Percentiles rank a stretch among this genome's conserved stretches.
Conservation (phyloP, 257 asterid genomes). For the Solanum arcanum region DNA sequence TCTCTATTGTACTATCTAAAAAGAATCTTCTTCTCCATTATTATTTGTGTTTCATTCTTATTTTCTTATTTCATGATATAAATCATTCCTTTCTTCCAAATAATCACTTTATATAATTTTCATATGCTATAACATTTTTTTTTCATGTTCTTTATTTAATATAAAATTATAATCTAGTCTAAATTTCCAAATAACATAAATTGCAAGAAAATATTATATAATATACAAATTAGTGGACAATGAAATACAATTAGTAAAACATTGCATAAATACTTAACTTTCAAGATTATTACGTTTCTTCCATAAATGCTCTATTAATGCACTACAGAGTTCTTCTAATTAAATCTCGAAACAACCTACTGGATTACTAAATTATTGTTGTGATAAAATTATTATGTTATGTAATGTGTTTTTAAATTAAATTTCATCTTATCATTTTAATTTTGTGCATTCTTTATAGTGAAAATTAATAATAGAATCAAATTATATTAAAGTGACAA, state of each 20-base stretch:
- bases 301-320: background rate
- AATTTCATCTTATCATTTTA: background rate
- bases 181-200: background rate
- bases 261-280: background rate
- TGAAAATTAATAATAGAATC: background rate
- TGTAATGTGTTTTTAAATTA: background rate
- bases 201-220: background rate
- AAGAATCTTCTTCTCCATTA: background rate
- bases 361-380: background rate
- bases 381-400: background rate
- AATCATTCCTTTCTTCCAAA: background rate
- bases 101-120: background rate
- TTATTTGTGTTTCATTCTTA: background rate
- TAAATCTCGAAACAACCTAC: background rate
- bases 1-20: background rate
- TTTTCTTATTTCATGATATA: background rate
- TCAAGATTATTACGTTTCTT: background rate
- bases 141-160: background rate
- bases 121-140: background rate
- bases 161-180: background rate
- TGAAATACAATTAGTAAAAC: background rate
- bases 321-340: background rate
- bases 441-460: background rate
- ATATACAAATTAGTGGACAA: background rate
- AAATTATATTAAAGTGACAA: background rate